Base-by-base conservation (phyloP, 139 green algal genomes). In the Micractinium sp. region DNA sequence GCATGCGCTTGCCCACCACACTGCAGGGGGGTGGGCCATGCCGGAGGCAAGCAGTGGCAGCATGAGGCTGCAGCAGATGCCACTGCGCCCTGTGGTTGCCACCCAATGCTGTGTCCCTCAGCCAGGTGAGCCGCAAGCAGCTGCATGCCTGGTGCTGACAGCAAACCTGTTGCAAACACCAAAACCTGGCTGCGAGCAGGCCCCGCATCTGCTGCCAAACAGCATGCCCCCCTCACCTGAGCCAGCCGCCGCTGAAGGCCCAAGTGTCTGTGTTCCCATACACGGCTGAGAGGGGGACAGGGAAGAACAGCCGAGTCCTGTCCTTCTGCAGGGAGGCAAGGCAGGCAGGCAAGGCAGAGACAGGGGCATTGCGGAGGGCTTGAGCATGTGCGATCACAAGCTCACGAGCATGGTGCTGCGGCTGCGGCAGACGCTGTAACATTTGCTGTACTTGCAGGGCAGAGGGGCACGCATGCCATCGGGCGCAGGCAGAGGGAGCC, bases 201-300 rank as follows among this genome's bases (percentile, higher is more conserved):
- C 14, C 3, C 13, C 5, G 73, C n/a, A 41, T 80, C n/a, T n/a
- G n/a, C n/a, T 67, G 60, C 16, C 60, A 14, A 67, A 38, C 20
- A 16, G 23, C 41, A 2, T n/a, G n/a, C n/a, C 33, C 53, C 56
- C 20, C 56, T 25, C 63, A 87, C 82, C 83, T 79, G 36, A 87
- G 38, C 38, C 38, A 87, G 38, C 25, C 83, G 83, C 83, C 83
- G 38, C 41, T 39, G 56, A 87, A 87, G 29, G 83, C 83, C 83
- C 83, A 87, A 31, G 56, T 75, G 56, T 41, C 47, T 38, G 67
- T 29, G 67, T 29, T 67, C 29, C 83, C 83, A 38, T 87, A 87
- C 66, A 81, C 83, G 5, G 71, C 29, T 22, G 76, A 14, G 7
- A 87, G 67, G 7, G 67, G 71, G 3, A 81, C 71, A 3, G 83